A percentile compares a stretch with the other conserved stretches of the same genome.
These are phyloP conservation scores for Metarhizium rileyi DNA, from an alignment of 2,329 filamentous ascomycete species.

Conservation along the genomic window DNA sequence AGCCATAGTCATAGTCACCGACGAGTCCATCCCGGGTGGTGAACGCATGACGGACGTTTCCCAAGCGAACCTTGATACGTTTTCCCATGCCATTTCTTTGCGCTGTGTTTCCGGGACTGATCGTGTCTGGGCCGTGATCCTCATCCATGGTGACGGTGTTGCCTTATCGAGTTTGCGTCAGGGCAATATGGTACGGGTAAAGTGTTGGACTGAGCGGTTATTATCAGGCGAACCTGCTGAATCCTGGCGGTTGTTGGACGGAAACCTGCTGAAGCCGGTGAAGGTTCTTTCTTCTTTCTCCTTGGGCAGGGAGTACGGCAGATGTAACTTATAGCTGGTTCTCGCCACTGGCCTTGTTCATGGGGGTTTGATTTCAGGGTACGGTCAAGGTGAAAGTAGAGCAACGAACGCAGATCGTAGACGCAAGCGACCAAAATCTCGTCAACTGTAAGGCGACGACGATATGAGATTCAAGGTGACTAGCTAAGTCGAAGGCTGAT, in stretches of 20 bases:
- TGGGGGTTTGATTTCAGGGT: too few relatives aligned
- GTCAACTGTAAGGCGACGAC: background rate
- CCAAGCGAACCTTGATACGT: constrained; percentile 11
- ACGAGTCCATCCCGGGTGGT: constrained; percentile 62
- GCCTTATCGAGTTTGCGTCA: background rate
- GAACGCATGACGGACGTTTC: constrained; percentile 28
- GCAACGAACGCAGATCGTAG: too few relatives aligned
- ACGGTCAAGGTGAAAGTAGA: too few relatives aligned
- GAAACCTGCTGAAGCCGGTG: constrained; percentile 18
- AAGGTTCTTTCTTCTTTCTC: background rate
- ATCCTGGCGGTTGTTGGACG: constrained; percentile 16
- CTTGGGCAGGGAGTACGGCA: background rate
- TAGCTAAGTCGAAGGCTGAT: background rate
- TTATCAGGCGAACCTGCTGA: constrained; percentile 14
- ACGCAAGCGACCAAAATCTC: background rate
- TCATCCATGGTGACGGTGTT: constrained; percentile 38
- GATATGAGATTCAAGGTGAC: background rate
- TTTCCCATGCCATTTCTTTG: constrained; percentile 21
- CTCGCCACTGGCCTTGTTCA: too few relatives aligned
- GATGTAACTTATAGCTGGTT: background rate
- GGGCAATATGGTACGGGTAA: background rate
- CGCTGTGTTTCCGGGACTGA: constrained; percentile 30
- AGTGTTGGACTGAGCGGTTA: constrained; percentile 4
- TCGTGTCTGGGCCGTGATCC: constrained; percentile 41
- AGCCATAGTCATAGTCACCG: constrained; percentile 82